These are phyloP conservation scores for Scopulariopsis brevicaulis DNA, from an alignment of 2,329 filamentous ascomycete species.

Conservation along the genomic window DNA sequence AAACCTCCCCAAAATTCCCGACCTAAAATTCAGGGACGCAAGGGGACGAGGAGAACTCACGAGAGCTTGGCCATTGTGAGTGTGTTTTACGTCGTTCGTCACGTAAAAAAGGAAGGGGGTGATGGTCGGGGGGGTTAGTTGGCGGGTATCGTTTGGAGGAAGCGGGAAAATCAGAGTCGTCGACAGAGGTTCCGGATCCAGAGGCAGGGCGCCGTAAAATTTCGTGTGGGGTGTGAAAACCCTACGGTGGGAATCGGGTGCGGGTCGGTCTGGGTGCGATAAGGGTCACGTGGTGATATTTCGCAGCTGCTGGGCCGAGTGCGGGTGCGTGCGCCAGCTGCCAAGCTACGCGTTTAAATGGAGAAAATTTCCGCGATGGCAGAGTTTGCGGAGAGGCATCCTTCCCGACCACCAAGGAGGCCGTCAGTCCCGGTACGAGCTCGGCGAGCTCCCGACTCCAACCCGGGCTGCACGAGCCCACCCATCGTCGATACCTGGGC, in stretches of 20 bases:
- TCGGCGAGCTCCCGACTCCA: no score
- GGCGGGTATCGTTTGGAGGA: constrained; percentile 1
- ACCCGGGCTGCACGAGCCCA: no score
- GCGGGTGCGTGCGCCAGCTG: background rate
- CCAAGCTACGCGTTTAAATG: background rate
- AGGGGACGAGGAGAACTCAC: constrained; percentile 30
- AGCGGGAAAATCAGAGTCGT: background rate
- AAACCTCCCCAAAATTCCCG: constrained; percentile 6
- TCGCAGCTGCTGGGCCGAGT: background rate
- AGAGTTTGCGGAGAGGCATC: background rate
- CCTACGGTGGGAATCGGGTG: background rate
- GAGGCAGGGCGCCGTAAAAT: background rate
- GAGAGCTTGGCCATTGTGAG: constrained; percentile 53
- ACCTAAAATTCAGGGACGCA: constrained; percentile 9
- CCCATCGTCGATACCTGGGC: no score
- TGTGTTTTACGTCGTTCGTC: constrained; percentile 16
- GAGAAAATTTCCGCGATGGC: background rate
- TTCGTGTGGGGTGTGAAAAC: constrained; percentile 5
- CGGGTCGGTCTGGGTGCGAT: background rate
- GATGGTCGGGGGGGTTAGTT: background rate
- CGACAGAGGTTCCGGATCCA: background rate
- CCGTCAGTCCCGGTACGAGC: no score
- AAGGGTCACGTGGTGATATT: constrained; percentile 3
- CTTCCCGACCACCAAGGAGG: background rate
- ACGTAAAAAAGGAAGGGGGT: background rate